Conservation (phyloP, 352 stramenopile genomes). For the Globisporangium viniferum region DNA sequence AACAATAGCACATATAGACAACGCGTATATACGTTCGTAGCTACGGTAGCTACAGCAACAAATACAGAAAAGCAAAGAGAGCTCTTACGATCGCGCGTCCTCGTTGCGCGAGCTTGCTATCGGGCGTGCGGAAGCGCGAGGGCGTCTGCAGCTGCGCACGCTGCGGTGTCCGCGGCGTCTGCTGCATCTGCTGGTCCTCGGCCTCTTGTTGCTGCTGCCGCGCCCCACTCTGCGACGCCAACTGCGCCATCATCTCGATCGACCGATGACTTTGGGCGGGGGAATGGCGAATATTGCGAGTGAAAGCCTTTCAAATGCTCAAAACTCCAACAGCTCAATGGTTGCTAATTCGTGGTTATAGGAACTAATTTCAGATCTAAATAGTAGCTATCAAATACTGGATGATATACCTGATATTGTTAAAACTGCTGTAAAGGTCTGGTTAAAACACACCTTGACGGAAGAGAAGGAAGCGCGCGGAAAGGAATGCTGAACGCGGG, state of each 20-base stretch:
- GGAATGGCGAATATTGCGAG: slow-evolving; percentile 1
- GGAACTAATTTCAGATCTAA: background rate
- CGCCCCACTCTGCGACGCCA: slow-evolving; percentile 7
- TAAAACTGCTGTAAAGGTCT: background rate
- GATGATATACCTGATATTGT: background rate
- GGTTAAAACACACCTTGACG: background rate
- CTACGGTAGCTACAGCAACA: background rate
- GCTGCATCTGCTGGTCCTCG: slow-evolving; percentile 4
- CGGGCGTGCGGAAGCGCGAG: slow-evolving; percentile 15
- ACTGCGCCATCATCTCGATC: slow-evolving; percentile 10
- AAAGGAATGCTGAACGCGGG: slow-evolving; percentile 12
- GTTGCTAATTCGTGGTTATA: background rate
- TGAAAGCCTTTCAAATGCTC: slow-evolving; percentile 13
- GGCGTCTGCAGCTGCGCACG: slow-evolving; percentile 14
- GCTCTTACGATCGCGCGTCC: slow-evolving; percentile 28
- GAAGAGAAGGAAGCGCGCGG: slow-evolving; percentile 7
- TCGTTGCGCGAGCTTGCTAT: slow-evolving; percentile 20
- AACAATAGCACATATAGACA: background rate
- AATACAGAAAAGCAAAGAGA: slow-evolving; percentile 2
- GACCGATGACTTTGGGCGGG: slow-evolving; percentile 3
- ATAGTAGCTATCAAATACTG: background rate
- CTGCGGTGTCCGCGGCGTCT: slow-evolving; percentile 6
- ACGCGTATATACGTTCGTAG: no score
- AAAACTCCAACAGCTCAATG: background rate
- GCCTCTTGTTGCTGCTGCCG: slow-evolving; percentile 11